Conservation (phyloP, 2,329 filamentous ascomycete species). For the Penicillium hordei region DNA sequence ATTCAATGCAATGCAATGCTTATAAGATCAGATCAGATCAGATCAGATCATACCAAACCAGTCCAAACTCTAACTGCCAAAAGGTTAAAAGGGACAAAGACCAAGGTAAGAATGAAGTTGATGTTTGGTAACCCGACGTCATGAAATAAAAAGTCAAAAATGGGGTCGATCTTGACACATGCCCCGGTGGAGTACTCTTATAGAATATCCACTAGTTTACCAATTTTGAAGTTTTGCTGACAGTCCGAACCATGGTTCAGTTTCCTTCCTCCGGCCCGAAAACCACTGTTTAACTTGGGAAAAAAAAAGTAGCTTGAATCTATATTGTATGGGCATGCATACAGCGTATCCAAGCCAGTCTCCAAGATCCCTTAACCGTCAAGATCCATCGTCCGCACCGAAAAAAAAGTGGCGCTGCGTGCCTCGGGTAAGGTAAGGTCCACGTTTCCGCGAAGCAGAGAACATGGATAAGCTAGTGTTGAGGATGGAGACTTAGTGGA, state of each 20-base stretch:
- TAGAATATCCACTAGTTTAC: slow-evolving; percentile 13
- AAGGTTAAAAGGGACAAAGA: background rate
- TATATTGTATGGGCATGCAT: background rate
- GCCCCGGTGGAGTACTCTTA: background rate
- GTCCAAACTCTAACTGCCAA: slow-evolving; percentile 20
- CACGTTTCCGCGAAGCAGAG: slow-evolving; percentile 23
- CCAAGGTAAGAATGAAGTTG: background rate
- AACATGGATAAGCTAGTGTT: slow-evolving; percentile 13
- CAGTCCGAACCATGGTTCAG: background rate
- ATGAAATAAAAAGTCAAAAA: slow-evolving; percentile 9
- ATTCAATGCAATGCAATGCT: background rate
- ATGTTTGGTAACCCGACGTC: slow-evolving; percentile 10
- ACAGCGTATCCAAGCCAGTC: background rate
- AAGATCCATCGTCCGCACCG: slow-evolving; percentile 2
- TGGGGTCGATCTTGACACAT: slow-evolving; percentile 12
- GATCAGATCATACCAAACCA: background rate
- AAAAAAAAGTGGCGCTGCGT: slow-evolving; percentile 11
- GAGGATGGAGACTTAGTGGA: background rate
- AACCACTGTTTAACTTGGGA: background rate
- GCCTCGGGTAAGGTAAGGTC: slow-evolving; percentile 16
- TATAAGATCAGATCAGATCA: background rate
- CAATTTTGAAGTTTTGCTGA: background rate
- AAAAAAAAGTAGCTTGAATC: background rate
- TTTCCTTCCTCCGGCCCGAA: background rate
- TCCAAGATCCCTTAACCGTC: background rate